A percentile compares a stretch with the other conserved stretches of the same genome.
Evolutionary conservation across 306 rosid species (phyloP).

Genomic region (Inga oerstediana): DNA sequence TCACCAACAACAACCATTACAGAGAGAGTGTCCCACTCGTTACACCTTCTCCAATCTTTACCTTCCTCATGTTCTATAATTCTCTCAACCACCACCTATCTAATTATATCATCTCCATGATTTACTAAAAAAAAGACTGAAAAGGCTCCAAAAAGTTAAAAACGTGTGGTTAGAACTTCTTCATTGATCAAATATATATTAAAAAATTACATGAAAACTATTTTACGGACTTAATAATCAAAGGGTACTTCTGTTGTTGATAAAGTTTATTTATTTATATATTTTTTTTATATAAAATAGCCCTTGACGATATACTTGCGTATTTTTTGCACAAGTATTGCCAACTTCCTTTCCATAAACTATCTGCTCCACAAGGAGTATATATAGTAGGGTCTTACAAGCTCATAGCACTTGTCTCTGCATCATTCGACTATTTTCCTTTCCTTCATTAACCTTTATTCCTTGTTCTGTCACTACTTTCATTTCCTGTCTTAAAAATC

Average conservation of each 20-base stretch:
- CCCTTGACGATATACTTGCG: not conserved
- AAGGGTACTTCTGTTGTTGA: not conserved
- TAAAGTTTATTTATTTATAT: not conserved
- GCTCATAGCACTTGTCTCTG: constrained; percentile 38
- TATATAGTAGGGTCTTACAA: constrained; percentile 45
- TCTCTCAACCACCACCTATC: constrained; percentile 44
- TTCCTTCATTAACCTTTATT: constrained; percentile 30
- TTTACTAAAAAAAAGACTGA: constrained; percentile 39
- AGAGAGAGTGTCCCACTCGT: constrained; percentile 43
- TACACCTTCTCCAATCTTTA: constrained; percentile 33
- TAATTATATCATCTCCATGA: constrained; percentile 53
- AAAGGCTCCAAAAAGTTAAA: constrained; percentile 37
- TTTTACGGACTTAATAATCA: not conserved
- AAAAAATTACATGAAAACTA: not conserved
- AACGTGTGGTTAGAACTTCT: constrained; percentile 6
- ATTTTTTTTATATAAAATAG: not conserved
- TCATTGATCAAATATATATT: constrained; percentile 15
- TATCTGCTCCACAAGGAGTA: constrained; percentile 42
- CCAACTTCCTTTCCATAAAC: constrained; percentile 27
- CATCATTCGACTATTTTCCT: constrained; percentile 26
- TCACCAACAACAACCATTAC: constrained; percentile 23
- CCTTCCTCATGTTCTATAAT: constrained; percentile 40
- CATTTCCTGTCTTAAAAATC: constrained; percentile 25
- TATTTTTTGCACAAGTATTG: not conserved
- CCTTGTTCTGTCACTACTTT: constrained; percentile 28